Evolutionary conservation across 495 filamentous ascomycete species (phyloP).

Genomic region (Daldinia decipiens): DNA sequence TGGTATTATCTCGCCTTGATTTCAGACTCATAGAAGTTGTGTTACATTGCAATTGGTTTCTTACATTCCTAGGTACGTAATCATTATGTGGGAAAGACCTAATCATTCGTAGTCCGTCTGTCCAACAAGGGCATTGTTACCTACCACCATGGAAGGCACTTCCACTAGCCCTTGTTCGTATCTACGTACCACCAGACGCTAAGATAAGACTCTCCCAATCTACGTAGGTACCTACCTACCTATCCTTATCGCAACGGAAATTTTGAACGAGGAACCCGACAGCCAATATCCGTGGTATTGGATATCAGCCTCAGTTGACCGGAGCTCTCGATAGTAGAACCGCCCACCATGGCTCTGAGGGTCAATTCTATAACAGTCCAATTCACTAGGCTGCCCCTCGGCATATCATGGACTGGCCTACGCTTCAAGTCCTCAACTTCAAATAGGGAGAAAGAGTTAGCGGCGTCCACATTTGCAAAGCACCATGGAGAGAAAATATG

Average conservation of each 20-base stretch:
- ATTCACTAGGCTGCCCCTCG: conserved; percentile 41
- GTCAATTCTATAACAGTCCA: conserved; percentile 39
- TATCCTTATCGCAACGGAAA: conserved; percentile 5
- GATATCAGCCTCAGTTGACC: conserved; percentile 23
- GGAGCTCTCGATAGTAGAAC: conserved; percentile 9
- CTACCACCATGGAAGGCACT: too few species aligned
- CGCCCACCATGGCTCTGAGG: conserved; percentile 41
- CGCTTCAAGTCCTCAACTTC: conserved; percentile 27
- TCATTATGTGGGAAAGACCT: not conserved
- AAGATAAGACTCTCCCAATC: conserved; percentile 1
- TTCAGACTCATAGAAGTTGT: not conserved
- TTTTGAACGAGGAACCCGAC: not conserved
- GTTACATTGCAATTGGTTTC: not conserved
- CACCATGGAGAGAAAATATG: conserved; percentile 77
- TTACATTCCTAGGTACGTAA: not conserved
- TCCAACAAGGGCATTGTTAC: too few species aligned
- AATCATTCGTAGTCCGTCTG: not conserved
- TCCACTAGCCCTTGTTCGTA: not conserved
- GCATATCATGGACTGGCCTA: conserved; percentile 37
- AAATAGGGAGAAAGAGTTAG: conserved; percentile 10
- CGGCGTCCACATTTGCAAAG: conserved; percentile 45
- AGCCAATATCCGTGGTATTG: conserved; percentile 7
- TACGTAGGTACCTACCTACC: not conserved
- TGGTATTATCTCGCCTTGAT: not conserved
- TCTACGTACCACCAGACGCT: not conserved